phyloP scores from a whole-genome alignment of 306 rosid genomes.

The Dryas drummondii region DNA sequence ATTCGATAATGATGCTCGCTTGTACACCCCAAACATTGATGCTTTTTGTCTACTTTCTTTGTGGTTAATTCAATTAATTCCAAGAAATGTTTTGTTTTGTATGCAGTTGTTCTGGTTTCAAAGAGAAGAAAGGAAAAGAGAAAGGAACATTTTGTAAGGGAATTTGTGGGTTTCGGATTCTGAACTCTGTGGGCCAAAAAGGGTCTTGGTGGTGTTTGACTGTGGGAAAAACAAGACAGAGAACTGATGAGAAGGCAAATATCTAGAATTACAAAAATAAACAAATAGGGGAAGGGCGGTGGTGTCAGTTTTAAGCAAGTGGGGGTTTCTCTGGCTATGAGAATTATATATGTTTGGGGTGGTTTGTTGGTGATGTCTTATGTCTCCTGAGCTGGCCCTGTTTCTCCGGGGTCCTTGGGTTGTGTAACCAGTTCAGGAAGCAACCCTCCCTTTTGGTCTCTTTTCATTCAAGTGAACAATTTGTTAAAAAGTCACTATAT shows the following conservation, averaged over 20 bases:
- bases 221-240: slow-evolving; percentile 35
- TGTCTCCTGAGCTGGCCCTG: slow-evolving; percentile 64
- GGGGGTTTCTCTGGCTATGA: slow-evolving; percentile 58
- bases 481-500: slow-evolving; percentile 21
- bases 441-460: slow-evolving; percentile 60
- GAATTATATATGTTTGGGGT: slow-evolving; percentile 37
- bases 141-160: slow-evolving; percentile 4
- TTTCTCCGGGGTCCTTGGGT: slow-evolving; percentile 49
- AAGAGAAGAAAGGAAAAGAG: slow-evolving; percentile 12
- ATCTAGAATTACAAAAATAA: slow-evolving; percentile 37
- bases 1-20: slow-evolving; percentile 12
- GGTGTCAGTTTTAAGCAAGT: slow-evolving; percentile 76
- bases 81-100: slow-evolving; percentile 8
- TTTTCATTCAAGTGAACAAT: slow-evolving; percentile 43
- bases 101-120: slow-evolving; percentile 28
- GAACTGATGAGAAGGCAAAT: slow-evolving; percentile 24
- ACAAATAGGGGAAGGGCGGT: slow-evolving; percentile 48
- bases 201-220: slow-evolving; percentile 18
- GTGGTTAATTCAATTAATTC: slow-evolving; percentile 9
- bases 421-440: slow-evolving; percentile 67
- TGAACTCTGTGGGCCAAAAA: slow-evolving; percentile 21
- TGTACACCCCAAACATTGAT: slow-evolving; percentile 13
- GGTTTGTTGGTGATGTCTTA: slow-evolving; percentile 44
- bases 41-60: slow-evolving; percentile 20
- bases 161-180: slow-evolving; percentile 26